Conservation (phyloP, 768 basidiomycete genomes). For the Leccinellum albellum region DNA sequence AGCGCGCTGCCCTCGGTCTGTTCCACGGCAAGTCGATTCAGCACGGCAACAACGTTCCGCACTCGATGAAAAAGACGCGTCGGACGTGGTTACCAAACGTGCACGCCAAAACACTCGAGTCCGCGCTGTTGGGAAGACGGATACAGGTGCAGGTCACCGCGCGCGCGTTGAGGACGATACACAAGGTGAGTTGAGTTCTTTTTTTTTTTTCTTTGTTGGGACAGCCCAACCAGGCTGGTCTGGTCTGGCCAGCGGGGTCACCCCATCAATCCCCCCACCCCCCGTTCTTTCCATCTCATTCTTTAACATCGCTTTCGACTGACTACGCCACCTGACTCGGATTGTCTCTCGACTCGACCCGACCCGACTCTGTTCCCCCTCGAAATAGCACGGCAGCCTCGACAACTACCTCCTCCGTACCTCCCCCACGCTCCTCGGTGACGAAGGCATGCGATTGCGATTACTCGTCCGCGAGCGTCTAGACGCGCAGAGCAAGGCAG, state of each 20-base stretch:
- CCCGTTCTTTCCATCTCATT: not conserved
- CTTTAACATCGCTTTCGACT: not conserved
- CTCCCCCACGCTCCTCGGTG: slow-evolving; percentile 35
- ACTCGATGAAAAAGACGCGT: slow-evolving; percentile 84
- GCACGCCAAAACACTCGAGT: slow-evolving; percentile 69
- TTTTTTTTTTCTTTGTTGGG: not conserved
- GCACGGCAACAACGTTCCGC: slow-evolving; percentile 86
- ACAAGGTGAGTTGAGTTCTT: slow-evolving; percentile 55
- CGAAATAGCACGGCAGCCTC: slow-evolving; percentile 58
- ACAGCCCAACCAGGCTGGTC: no score
- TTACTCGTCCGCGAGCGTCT: slow-evolving; percentile 34
- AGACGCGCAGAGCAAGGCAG: slow-evolving; percentile 16
- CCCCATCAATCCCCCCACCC: no score
- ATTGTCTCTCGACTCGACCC: not conserved
- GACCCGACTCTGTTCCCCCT: not conserved
- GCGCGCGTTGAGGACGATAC: slow-evolving; percentile 73
- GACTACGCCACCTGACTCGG: not conserved
- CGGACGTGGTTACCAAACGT: slow-evolving; percentile 88
- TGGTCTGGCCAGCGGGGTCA: no score
- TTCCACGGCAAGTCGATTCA: slow-evolving; percentile 80
- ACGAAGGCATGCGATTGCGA: slow-evolving; percentile 46
- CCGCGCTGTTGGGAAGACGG: slow-evolving; percentile 55
- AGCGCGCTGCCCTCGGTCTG: slow-evolving; percentile 74
- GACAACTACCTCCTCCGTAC: slow-evolving; percentile 63
- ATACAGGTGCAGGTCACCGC: slow-evolving; percentile 74